Base-by-base conservation (phyloP, 2,329 filamentous ascomycete genomes). In the Thermoascus crustaceus region DNA sequence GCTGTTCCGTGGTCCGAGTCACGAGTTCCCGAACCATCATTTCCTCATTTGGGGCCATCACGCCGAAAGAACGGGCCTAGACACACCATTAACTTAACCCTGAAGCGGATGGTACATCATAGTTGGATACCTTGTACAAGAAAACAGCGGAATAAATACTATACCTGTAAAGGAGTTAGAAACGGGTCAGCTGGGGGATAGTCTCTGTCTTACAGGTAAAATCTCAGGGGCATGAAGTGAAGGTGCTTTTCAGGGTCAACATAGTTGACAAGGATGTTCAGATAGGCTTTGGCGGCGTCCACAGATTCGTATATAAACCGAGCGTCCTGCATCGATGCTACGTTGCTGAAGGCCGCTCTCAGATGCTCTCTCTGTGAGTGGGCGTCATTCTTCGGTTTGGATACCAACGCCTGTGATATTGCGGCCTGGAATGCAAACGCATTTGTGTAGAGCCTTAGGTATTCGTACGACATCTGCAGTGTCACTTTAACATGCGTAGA, bases 361-460 rank as follows among this genome's bases (percentile, higher is more conserved):
- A 66, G 46, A 40, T 64, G 60, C 26, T 68, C 56, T 44, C 59
- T 51, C 43, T 60, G 53, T 26, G 53, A 49, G 32, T 53, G 45
- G 24, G 53, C 46, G 43, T 64, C 50, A 13, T 52, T 49, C 45
- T 58, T 57, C 30, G 55, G 52, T 47, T 63, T 62, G 38, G 50
- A 54, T 31, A 55, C 67, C 44, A 60, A 58, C 37, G 57, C 72
- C 49, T 69, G 72, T 46, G 59, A 75, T 32, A 73, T 75, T 1
- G 78, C 82, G 2, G 81, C 80, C 52, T 85, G 81, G 45, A 85
- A 85, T 1, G 80, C 81, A 50, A 85, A 85, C 0, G 81, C 80
- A 39, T 83, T 84, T 32, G 80, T 82, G 53, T 85, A 85, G 1
- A 85, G 67, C 5, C 80, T 71, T 2, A 85, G 61, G 49, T 84